Base-by-base conservation (phyloP, 352 stramenopile species). In the Plasmopara halstedii region DNA sequence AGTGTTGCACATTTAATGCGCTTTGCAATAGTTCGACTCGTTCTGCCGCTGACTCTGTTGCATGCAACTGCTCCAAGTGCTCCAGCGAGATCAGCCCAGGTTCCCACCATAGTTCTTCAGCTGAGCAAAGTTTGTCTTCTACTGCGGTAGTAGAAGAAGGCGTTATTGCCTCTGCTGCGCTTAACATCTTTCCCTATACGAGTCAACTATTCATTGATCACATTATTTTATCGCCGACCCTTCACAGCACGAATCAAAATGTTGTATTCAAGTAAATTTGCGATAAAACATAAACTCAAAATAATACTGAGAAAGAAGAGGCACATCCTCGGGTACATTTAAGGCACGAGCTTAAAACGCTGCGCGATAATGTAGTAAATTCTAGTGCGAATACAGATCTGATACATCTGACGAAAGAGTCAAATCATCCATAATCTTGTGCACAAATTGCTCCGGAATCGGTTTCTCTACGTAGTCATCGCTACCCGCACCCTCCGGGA, bases 361-460 rank as follows among this genome's bases (percentile, higher is more conserved):
- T 4, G 25, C 11, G 25, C 25, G 25, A 10, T 29, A 29, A 18
- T 31, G 39, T 58, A 31, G 46, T 53, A 50, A 39, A 32, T 52
- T 48, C 49, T 68, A 93, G 52, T 90, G 73, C 55, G 71, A 74
- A 68, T 98, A 98, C 20, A 98, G 73, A 55, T 98, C 93, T 61
- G 94, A 98, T 25, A 98, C 92, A 44, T 92, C 77, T 32, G 87
- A 97, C 27, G 78, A 85, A 38, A 98, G 69, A 36, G 62, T 77
- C 37, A 90, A 70, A 42, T 96, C 69, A 19, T 63, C 61, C 56
- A 51, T 83, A 56, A 98, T 87, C 55, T 82, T 94, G 76, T 98
- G 93, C 43, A 96, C 76, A 63, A 98, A 99, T 67, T 99, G 95
- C 73, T 98, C 95, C 11, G 95, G 96, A 59, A 99, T 97, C 17